These are phyloP conservation scores for Epithemia pelagica DNA, from an alignment of 108 stramenopile genomes.

Conservation along the genomic window DNA sequence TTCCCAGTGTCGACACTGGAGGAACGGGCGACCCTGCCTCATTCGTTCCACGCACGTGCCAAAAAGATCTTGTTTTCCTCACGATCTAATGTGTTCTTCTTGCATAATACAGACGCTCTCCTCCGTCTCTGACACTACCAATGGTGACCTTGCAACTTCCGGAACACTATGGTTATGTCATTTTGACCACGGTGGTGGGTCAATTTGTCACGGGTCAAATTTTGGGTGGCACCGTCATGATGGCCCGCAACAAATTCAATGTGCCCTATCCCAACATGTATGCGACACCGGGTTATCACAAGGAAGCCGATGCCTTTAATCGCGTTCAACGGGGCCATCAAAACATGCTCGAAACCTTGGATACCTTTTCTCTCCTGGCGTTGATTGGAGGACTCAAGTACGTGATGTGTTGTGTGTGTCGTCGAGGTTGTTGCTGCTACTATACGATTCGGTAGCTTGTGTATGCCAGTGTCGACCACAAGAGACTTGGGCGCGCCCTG, in stretches of 20 bases:
- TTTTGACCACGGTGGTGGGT: constrained; percentile 32
- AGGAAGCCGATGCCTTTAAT: constrained; percentile 84
- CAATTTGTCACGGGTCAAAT: constrained; percentile 28
- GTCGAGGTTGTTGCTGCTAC: not conserved
- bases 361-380: constrained; percentile 33
- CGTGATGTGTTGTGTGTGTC: not conserved
- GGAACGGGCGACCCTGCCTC: too few species aligned
- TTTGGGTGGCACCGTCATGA: constrained; percentile 54
- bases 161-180: constrained; percentile 10
- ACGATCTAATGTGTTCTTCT: too few species aligned
- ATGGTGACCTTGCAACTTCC: constrained; percentile 1
- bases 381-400: constrained; percentile 78
- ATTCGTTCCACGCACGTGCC: too few species aligned
- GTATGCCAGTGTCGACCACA: too few species aligned
- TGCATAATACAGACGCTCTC: too few species aligned
- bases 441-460: too few species aligned
- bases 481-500: too few species aligned
- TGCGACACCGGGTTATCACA: constrained; percentile 63
- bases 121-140: too few species aligned
- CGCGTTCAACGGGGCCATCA: constrained; percentile 88
- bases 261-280: constrained; percentile 83
- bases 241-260: constrained; percentile 47
- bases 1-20: too few species aligned
- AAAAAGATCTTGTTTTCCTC: too few species aligned
- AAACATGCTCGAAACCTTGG: constrained; percentile 46